Conservation (phyloP, 805 yeast species). For the Cyberlindnera galapagoensis region DNA sequence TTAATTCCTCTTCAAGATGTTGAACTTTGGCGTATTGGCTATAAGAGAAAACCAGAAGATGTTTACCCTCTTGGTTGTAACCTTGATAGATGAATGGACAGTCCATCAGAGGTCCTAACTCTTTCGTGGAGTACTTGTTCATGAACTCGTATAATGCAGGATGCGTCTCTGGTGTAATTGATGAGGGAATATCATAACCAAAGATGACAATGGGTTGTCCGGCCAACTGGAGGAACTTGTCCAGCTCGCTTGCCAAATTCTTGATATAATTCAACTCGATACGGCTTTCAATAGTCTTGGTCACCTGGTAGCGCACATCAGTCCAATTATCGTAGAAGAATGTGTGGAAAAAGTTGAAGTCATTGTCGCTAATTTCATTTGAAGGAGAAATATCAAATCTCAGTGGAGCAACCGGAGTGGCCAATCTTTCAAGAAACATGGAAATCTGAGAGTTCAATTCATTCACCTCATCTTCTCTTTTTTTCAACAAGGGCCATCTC, state of each 20-base stretch:
- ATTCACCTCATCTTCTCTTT: slow-evolving; percentile 35
- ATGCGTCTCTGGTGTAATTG: slow-evolving; percentile 43
- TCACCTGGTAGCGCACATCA: slow-evolving; percentile 24
- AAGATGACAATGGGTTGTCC: slow-evolving; percentile 57
- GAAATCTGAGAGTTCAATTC: slow-evolving; percentile 34
- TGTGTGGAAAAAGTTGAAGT: slow-evolving; percentile 37
- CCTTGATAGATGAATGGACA: slow-evolving; percentile 51
- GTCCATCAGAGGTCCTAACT: slow-evolving; percentile 38
- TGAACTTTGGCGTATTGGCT: slow-evolving; percentile 29
- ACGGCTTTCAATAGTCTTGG: slow-evolving; percentile 13
- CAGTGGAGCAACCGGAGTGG: slow-evolving; percentile 20
- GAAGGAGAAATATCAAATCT: slow-evolving; percentile 19
- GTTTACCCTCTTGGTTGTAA: slow-evolving; percentile 66
- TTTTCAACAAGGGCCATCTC: slow-evolving; percentile 53
- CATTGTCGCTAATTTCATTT: slow-evolving; percentile 20
- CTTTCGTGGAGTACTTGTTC: slow-evolving; percentile 55
- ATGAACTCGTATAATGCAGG: slow-evolving; percentile 63
- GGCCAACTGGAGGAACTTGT: slow-evolving; percentile 36
- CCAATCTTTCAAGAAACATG: slow-evolving; percentile 33
- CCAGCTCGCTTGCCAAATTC: slow-evolving; percentile 36
- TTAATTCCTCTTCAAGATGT: slow-evolving; percentile 38
- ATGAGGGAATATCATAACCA: slow-evolving; percentile 50
- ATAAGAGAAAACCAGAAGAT: slow-evolving; percentile 52
- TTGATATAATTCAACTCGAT: slow-evolving; percentile 19
- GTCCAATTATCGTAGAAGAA: slow-evolving; percentile 46